Evolutionary conservation across 1,284 basidiomycete species (phyloP).

Genomic region (Paramarasmius palmivorus): DNA sequence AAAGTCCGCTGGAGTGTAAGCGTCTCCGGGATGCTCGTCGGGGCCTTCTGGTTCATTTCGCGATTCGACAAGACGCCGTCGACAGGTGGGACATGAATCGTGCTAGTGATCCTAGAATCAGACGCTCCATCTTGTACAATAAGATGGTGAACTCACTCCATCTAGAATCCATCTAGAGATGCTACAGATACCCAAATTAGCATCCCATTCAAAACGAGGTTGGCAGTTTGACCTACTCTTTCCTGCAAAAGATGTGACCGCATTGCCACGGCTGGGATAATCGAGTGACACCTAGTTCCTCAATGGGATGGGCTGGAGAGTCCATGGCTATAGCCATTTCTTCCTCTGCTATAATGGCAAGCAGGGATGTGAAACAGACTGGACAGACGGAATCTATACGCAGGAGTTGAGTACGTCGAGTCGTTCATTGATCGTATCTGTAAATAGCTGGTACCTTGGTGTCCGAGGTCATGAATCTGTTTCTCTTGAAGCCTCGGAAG

Average conservation of each 20-base stretch:
- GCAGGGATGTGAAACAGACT: slow-evolving; percentile 67
- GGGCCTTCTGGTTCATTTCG: slow-evolving; percentile 3
- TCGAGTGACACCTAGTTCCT: slow-evolving; percentile 67
- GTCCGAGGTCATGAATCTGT: slow-evolving; percentile 32
- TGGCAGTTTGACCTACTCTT: slow-evolving; percentile 52
- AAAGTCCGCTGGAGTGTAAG: slow-evolving; percentile 7
- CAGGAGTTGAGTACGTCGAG: not conserved
- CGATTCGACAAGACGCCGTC: slow-evolving; percentile 39
- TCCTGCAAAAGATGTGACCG: slow-evolving; percentile 72
- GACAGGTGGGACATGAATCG: slow-evolving; percentile 64
- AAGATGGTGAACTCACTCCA: slow-evolving; percentile 40
- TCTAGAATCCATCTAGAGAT: slow-evolving; percentile 64
- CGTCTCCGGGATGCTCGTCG: slow-evolving; percentile 15
- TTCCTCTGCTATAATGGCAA: slow-evolving; percentile 68
- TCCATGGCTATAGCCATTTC: slow-evolving; percentile 72
- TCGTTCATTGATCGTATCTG: not conserved
- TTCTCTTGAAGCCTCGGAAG: slow-evolving; percentile 38
- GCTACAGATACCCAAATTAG: slow-evolving; percentile 31
- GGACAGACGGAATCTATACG: slow-evolving; percentile 62
- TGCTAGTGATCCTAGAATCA: slow-evolving; percentile 44
- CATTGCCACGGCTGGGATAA: slow-evolving; percentile 58
- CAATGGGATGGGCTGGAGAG: slow-evolving; percentile 67
- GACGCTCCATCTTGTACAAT: not conserved
- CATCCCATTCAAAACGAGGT: slow-evolving; percentile 7
- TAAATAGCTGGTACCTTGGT: slow-evolving; percentile 29